Evolutionary conservation across 768 basidiomycete species (phyloP).

Genomic region (Hypsizygus marmoreus): DNA sequence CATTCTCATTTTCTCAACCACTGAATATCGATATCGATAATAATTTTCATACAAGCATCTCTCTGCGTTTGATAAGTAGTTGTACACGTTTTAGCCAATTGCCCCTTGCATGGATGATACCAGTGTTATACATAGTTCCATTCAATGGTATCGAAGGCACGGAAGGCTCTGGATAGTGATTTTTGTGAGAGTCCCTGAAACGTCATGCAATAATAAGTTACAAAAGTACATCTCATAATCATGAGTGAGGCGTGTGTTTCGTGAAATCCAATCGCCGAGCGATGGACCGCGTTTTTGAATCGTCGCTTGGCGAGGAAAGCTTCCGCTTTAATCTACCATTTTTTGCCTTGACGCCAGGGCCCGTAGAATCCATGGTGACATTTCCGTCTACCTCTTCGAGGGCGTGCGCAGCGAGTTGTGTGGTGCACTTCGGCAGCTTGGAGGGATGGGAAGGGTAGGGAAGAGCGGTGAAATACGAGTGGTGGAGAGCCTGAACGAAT

Average conservation of each 20-base stretch:
- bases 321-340: constrained; percentile 72
- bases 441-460: constrained; percentile 89
- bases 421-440: constrained; percentile 78
- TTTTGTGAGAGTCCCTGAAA: neutral
- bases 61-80: constrained; percentile 8
- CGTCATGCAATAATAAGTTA: neutral
- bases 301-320: constrained; percentile 57
- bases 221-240: neutral
- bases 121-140: no score
- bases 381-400: constrained; percentile 82
- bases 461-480: constrained; percentile 84
- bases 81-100: no score
- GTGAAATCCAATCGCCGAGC: constrained; percentile 76
- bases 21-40: no score
- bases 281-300: constrained; percentile 53
- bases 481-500: constrained; percentile 68
- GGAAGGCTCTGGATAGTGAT: neutral
- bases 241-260: constrained; percentile 43
- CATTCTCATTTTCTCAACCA: no score
- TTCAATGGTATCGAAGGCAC: constrained; percentile 3
- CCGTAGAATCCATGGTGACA: constrained; percentile 51
- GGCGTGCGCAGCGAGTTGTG: constrained; percentile 48
- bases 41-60: no score
- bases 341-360: constrained; percentile 54
- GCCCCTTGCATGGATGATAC: no score